Evolutionary conservation across 176 grass and related monocot species (phyloP).

Genomic region (Poa annua): DNA sequence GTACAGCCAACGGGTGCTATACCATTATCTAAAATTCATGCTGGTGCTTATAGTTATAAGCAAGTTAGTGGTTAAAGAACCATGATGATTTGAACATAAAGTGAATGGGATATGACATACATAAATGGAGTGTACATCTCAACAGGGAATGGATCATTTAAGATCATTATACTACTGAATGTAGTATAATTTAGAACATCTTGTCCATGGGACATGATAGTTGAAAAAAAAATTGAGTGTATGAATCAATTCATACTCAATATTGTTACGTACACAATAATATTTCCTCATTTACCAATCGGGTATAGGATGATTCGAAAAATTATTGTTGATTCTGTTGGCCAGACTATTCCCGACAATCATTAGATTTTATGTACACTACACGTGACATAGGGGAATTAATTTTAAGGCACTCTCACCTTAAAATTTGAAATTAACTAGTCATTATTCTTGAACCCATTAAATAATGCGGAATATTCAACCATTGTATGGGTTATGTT

Average conservation of each 20-base stretch:
- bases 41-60: neutral
- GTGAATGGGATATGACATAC: too few relatives aligned
- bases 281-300: neutral
- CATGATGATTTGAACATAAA: neutral
- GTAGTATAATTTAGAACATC: neutral
- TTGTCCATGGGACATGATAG: neutral
- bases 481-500: neutral
- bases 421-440: neutral
- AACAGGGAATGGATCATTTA: too few relatives aligned
- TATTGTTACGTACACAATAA: neutral
- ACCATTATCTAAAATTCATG: too few relatives aligned
- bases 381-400: too few relatives aligned
- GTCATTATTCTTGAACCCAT: too few relatives aligned
- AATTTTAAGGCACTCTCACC: too few relatives aligned
- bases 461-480: too few relatives aligned
- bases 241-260: neutral
- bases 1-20: too few relatives aligned
- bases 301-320: neutral
- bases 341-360: neutral
- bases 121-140: too few relatives aligned
- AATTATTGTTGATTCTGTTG: neutral
- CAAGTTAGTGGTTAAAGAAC: neutral
- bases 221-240: neutral
- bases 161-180: neutral
- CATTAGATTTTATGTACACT: too few relatives aligned